A percentile compares a stretch with the other conserved stretches of the same genome.
Conservation (phyloP, 768 basidiomycete genomes). For the Mycena crocata region DNA sequence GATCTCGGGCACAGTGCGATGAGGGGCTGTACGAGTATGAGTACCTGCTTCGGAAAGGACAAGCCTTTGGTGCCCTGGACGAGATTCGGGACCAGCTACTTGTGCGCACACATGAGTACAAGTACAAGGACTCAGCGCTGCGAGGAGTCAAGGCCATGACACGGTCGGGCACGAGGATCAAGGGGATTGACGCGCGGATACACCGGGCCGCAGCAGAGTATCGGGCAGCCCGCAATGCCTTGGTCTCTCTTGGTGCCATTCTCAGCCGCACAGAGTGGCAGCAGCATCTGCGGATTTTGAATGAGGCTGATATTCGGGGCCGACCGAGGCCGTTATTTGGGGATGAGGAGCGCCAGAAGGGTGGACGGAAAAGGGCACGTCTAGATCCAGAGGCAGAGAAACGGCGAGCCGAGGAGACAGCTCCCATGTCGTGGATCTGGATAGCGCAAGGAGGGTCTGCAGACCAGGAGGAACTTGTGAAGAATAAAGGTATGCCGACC, state of each 20-base stretch:
- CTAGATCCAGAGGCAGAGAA: neutral
- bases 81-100: conserved; percentile 34
- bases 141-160: conserved; percentile 40
- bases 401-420: neutral
- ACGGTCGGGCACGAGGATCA: conserved; percentile 29
- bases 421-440: conserved; percentile 24
- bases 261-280: conserved; percentile 27
- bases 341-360: neutral
- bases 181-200: conserved; percentile 28
- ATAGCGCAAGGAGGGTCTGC: neutral
- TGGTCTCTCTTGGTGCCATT: conserved; percentile 9
- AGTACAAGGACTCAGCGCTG: conserved; percentile 35
- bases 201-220: conserved; percentile 30
- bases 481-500: conserved; percentile 12
- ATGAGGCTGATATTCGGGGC: conserved; percentile 30
- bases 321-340: conserved; percentile 8
- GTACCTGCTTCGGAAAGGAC: conserved; percentile 2
- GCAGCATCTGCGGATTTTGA: conserved; percentile 21
- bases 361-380: neutral
- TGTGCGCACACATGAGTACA: conserved; percentile 32
- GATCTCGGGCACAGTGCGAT: neutral
- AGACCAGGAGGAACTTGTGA: neutral
- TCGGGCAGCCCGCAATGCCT: conserved; percentile 31
- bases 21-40: conserved; percentile 3
- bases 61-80: neutral